A percentile compares a stretch with the other conserved stretches of the same genome.
These are phyloP conservation scores for Hydnomerulius pinastri DNA, from an alignment of 768 basidiomycete species.

Conservation along the genomic window DNA sequence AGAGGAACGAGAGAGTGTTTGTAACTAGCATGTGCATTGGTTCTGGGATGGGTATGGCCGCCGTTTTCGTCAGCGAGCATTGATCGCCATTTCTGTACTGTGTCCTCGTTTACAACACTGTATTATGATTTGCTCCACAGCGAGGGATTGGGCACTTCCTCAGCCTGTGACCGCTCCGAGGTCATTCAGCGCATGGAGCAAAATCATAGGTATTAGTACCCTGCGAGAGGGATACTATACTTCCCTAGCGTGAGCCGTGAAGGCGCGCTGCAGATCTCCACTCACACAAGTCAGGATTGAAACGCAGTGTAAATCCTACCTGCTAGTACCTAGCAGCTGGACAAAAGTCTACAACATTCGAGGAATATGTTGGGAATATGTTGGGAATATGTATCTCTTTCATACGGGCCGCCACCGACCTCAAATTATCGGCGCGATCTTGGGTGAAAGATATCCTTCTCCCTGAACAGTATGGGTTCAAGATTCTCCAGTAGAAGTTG, in stretches of 20 bases:
- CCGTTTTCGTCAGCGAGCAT: conserved; percentile 83
- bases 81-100: conserved; percentile 30
- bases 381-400: conserved; percentile 40
- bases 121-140: neutral
- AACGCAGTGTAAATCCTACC: too few relatives aligned
- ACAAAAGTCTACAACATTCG: neutral
- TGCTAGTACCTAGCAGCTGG: too few relatives aligned
- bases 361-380: neutral
- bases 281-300: too few relatives aligned
- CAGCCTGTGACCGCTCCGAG: neutral
- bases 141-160: neutral
- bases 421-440: conserved; percentile 57
- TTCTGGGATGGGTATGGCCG: conserved; percentile 90
- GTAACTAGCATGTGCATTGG: conserved; percentile 93
- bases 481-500: conserved; percentile 43
- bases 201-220: too few relatives aligned
- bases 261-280: too few relatives aligned
- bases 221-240: too few relatives aligned
- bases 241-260: too few relatives aligned
- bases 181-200: too few relatives aligned
- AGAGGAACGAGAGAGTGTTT: conserved; percentile 74
- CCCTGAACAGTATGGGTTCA: conserved; percentile 59
- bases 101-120: neutral
- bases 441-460: conserved; percentile 63
- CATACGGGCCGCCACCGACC: conserved; percentile 68